Base-by-base conservation (phyloP, 1,139 yeast genomes). In the Nakaseomyces glabratus region DNA sequence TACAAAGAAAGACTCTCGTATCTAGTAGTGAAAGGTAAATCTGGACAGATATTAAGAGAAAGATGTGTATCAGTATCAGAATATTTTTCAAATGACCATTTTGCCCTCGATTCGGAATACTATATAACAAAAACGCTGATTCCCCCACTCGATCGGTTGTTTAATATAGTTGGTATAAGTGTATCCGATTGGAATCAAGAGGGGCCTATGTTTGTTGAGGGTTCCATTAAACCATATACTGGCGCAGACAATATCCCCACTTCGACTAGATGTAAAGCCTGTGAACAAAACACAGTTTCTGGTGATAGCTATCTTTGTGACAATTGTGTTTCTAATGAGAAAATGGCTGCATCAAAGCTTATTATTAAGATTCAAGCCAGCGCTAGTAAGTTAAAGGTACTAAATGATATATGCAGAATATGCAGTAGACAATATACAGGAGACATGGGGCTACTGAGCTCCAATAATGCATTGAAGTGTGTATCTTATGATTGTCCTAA, bases 1-100 rank as follows among this genome's bases (percentile, higher is more conserved):
- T 88, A 82, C 47, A 69, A 72, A 35, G 97, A 90, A 55, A 63
- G 98, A 36, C 85, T 90, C 0, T 93, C 94, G 0, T 90, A 86
- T 53, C 69, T 90, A 11, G 93, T 90, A 1, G 65, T 77, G 8
- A 70, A 71, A 39, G 95, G 90, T 9, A 51, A 73, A 4, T 66
- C 73, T 0, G 82, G 78, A 19, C 68, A 71, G 9, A 61, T 82
- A n/a, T 61, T 90, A 17, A 71, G 78, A 38, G 95, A 88, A 44
- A 65, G 95, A 19, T 80, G 93, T 39, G 68, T 85, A 4, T 63
- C 93, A 0, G 96, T 97, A 0, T 80, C 73, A 38, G 84, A 76
- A 20, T 73, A 79, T 41, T 57, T 85, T 17, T 55, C 58, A 2
- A 62, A 73, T 24, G 58, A 60, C 2, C 68, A 66, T 2, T 50